Percentiles rank a stretch among this genome's conserved stretches.
Conservation (phyloP, 371 early-diverging fungal genomes). For the Dinochytrium kinnereticum region DNA sequence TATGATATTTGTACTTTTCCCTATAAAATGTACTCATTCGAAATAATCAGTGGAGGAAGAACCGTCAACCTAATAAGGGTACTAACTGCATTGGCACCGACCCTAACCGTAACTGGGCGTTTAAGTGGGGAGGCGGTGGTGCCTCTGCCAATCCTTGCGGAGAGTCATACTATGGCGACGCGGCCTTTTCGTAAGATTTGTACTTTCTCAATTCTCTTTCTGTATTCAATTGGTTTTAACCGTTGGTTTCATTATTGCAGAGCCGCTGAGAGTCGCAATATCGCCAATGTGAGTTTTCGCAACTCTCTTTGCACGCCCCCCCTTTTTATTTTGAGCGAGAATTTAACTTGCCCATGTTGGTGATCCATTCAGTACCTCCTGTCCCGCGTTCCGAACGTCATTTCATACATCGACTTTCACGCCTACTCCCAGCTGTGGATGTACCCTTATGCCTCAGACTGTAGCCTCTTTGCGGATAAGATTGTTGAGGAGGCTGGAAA, state of each 20-base stretch:
- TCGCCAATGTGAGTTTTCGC: conserved; percentile 15
- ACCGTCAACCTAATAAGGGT: conserved; percentile 30
- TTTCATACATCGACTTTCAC: conserved; percentile 61
- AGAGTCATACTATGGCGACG: conserved; percentile 35
- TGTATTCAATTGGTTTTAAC: not conserved
- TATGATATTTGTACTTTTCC: not conserved
- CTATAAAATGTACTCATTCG: not conserved
- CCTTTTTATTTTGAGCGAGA: no score
- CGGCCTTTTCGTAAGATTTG: conserved; percentile 24
- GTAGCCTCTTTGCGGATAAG: conserved; percentile 25
- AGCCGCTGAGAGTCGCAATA: conserved; percentile 27
- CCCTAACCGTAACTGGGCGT: conserved; percentile 40
- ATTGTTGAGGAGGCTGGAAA: conserved; percentile 41
- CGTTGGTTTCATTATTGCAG: not conserved
- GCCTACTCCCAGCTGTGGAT: conserved; percentile 63
- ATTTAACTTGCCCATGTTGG: conserved; percentile 4
- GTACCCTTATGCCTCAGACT: conserved; percentile 46
- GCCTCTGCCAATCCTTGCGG: conserved; percentile 37
- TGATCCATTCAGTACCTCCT: conserved; percentile 24
- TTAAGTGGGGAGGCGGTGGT: conserved; percentile 37
- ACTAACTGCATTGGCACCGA: conserved; percentile 38
- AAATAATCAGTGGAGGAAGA: conserved; percentile 34
- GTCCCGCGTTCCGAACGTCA: conserved; percentile 13
- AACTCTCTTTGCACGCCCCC: not conserved
- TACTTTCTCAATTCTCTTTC: not conserved